Conservation (phyloP, 108 stramenopile genomes). For the Discostella stelligeroides region DNA sequence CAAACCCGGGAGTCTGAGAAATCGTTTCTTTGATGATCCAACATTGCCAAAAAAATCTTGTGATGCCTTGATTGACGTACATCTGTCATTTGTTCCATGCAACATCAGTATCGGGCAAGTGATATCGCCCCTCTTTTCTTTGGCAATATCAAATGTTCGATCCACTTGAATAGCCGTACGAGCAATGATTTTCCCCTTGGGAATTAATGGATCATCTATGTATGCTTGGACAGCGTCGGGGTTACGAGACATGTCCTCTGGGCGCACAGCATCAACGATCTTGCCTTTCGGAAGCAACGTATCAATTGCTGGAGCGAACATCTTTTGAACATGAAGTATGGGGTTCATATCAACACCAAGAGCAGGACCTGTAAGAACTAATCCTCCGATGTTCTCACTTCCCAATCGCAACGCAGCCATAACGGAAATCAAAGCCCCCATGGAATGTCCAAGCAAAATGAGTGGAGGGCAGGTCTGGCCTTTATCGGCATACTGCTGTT, state of each 20-base stretch:
- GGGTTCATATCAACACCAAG: conserved; percentile 49
- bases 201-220: conserved; percentile 42
- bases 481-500: conserved; percentile 19
- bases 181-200: conserved; percentile 34
- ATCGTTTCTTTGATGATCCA: conserved; percentile 29
- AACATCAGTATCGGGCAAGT: conserved; percentile 29
- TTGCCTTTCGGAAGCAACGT: conserved; percentile 25
- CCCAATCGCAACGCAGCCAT: conserved; percentile 25
- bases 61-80: conserved; percentile 29
- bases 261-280: conserved; percentile 44
- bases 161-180: conserved; percentile 30
- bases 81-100: conserved; percentile 41
- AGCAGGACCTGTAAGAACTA: conserved; percentile 39
- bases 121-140: conserved; percentile 28
- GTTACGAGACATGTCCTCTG: conserved; percentile 39
- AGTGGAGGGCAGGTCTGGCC: conserved; percentile 17
- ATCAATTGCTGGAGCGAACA: conserved; percentile 38
- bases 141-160: conserved; percentile 27
- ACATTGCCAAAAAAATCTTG: conserved; percentile 37
- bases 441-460: conserved; percentile 37
- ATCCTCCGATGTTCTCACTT: conserved; percentile 18
- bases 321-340: conserved; percentile 34
- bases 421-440: conserved; percentile 38
- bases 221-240: conserved; percentile 34
- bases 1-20: conserved; percentile 24